Percentiles rank a stretch among this genome's conserved stretches.
Evolutionary conservation across 2,329 filamentous ascomycete species (phyloP).

Genomic region (Colletotrichum ledebouriae): DNA sequence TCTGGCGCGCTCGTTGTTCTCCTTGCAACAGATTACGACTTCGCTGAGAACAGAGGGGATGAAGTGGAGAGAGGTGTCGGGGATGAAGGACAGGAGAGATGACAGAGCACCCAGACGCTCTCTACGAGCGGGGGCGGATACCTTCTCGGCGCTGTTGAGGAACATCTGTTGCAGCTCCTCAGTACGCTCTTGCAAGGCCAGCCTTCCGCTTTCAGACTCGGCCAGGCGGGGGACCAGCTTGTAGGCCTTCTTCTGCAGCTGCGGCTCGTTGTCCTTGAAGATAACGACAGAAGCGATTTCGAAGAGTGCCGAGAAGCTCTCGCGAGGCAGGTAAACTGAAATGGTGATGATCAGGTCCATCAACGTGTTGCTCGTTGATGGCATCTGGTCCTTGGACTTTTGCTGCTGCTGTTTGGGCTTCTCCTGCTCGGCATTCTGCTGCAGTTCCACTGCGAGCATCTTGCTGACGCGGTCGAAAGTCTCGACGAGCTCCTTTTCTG

Average conservation of each 20-base stretch:
- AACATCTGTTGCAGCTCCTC: constrained; percentile 86
- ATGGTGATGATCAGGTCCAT: constrained; percentile 98
- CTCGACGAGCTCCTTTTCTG: constrained; percentile 81
- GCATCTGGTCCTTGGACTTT: constrained; percentile 76
- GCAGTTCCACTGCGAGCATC: constrained; percentile 82
- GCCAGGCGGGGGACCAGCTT: constrained; percentile 94
- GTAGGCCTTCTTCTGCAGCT: constrained; percentile 99
- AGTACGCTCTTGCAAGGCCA: constrained; percentile 82
- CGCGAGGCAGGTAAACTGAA: constrained; percentile 89
- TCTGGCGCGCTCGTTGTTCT: constrained; percentile 95
- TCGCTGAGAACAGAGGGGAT: constrained; percentile 92
- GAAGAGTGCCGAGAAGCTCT: constrained; percentile 88
- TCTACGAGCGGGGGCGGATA: constrained; percentile 85
- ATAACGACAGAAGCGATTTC: constrained; percentile 88
- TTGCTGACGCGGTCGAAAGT: constrained; percentile 90
- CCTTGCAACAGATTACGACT: constrained; percentile 96
- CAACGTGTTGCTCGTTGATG: constrained; percentile 91
- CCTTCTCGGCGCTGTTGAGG: constrained; percentile 83
- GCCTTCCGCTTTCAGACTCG: constrained; percentile 81
- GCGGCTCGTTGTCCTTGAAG: constrained; percentile 84
- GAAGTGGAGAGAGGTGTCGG: constrained; percentile 86
- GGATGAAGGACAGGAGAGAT: constrained; percentile 83
- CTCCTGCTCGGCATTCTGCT: constrained; percentile 64
- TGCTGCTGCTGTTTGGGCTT: constrained; percentile 71
- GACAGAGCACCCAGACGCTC: constrained; percentile 88